Evolutionary conservation across 495 filamentous ascomycete species (phyloP), one percentile per base, ranked within the genome.

Genomic region (Neurospora discreta): DNA sequence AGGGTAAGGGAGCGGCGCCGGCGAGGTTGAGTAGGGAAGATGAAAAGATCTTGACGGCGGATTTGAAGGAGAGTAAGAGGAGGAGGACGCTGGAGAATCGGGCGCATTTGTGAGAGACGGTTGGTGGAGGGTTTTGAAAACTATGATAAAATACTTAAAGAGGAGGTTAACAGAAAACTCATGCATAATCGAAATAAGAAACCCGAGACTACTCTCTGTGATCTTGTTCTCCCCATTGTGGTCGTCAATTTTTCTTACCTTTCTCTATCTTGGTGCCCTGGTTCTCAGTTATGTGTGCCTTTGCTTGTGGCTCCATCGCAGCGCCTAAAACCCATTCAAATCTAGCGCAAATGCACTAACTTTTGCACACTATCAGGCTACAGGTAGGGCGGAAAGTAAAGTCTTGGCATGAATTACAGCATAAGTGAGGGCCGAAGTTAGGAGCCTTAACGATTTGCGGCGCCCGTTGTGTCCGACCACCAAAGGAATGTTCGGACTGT

Each of bases 91-190:
- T 86, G 76, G 81, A 84, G 72, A 78, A 80, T 18, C 75, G 84
- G 76, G 82, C 86, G 71, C 81, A 84, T 75, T 82, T 88, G 79
- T 88, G 69, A 70, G 44, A 9, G 69, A 36, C 18, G 26, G 20
- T 52, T 30, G 26, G 26, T 30, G 52, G 52, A 44, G 20, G 0
- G 13, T 30, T 33, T 65, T 33, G 26, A 26, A 18, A 3, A 2
- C 1, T 9, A 26, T 33, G 18, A 65, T 18, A 33, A 13, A 5
- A 3, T 7, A 65, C 52, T 18, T 33, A 13, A 6, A 23, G 10
- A 52, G 23, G 18, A 44, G 7, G 9, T n/a, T 44, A 18, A n/a
- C n/a, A 44, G 42, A 44, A 8, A 44, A 18, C 42, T 44, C 42
- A 1, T n/a, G 18, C 42, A n/a, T n/a, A 44, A 44, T 44, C n/a